phyloP scores from a whole-genome alignment of 106 monocot genomes.

The Ottelia alismoides region DNA sequence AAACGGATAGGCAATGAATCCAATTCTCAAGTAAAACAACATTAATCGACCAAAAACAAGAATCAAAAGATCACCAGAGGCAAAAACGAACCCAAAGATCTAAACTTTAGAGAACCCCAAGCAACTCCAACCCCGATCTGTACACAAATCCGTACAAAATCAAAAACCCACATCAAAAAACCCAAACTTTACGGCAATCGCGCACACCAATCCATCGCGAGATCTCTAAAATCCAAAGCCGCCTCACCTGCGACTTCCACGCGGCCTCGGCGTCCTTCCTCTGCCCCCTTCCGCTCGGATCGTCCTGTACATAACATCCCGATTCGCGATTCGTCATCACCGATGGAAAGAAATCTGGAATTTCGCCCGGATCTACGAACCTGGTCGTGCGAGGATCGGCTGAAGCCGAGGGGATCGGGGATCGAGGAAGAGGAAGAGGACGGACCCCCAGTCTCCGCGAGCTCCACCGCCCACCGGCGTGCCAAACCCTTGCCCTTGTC shows the following conservation, averaged over 20 bases:
- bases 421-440: conserved; percentile 27
- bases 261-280: conserved; percentile 72
- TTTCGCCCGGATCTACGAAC: background rate
- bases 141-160: too few species aligned
- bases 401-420: conserved; percentile 72
- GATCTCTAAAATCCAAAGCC: too few species aligned
- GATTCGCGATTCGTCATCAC: background rate
- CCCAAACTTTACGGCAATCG: too few species aligned
- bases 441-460: conserved; percentile 24
- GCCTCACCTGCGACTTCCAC: conserved; percentile 80
- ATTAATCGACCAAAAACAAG: too few species aligned
- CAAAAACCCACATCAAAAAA: too few species aligned
- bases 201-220: too few species aligned
- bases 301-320: conserved; percentile 24
- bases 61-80: too few species aligned
- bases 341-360: background rate
- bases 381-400: conserved; percentile 35
- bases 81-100: too few species aligned
- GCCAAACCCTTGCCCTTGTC: conserved; percentile 77
- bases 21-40: too few species aligned
- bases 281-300: conserved; percentile 39
- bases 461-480: conserved; percentile 66
- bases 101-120: too few species aligned
- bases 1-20: too few species aligned
- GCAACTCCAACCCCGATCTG: too few species aligned